Evolutionary conservation across 495 filamentous ascomycete species (phyloP), one percentile per base, ranked within the genome.

Genomic region (Xylaria venustula): DNA sequence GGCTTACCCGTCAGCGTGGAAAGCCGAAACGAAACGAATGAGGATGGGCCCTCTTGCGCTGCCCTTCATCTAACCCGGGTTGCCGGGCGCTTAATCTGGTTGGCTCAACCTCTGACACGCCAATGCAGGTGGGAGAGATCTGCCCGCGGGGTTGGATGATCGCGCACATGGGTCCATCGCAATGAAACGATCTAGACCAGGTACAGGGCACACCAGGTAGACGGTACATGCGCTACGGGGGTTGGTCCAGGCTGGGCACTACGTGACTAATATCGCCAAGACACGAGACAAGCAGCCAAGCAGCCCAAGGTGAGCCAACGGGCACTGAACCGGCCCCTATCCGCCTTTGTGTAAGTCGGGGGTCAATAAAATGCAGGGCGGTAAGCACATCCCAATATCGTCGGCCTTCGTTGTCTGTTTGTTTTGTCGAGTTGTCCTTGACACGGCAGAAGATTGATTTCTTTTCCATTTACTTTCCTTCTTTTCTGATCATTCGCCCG

Each of bases 11-110:
- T 45, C 42, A 45, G 42, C 42, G 3, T 17, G 42, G n/a, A 20
- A 8, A 42, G 7, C 9, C 42, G 17, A 45, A 23, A 45, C 42
- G 20, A 19, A 45, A 23, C 20, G 42, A 45, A 20, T 45, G 42
- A 45, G 5, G 17, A 7, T 7, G 42, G 6, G n/a, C n/a, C 17
- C n/a, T 45, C 19, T 23, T 12, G 37, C 37, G 14, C 37, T 3
- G 7, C 14, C 37, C 37, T 40, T 40, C 37, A 40, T 40, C 37
- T 8, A 40, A 37, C 46, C 60, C 15, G 53, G 61, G 56, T 37
- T 66, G 60, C 63, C 61, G 40, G 53, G 53, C 53, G 53, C 53
- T 56, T 56, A 56, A 46, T 20, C 20, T 54, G 51, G 42, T 20
- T 54, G 51, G 51, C 7, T 37, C 26, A 23, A 2, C 5, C 17